A percentile compares a stretch with the other conserved stretches of the same genome.
phyloP scores from a whole-genome alignment of 331 rosid genomes.

The Quercus lobata region DNA sequence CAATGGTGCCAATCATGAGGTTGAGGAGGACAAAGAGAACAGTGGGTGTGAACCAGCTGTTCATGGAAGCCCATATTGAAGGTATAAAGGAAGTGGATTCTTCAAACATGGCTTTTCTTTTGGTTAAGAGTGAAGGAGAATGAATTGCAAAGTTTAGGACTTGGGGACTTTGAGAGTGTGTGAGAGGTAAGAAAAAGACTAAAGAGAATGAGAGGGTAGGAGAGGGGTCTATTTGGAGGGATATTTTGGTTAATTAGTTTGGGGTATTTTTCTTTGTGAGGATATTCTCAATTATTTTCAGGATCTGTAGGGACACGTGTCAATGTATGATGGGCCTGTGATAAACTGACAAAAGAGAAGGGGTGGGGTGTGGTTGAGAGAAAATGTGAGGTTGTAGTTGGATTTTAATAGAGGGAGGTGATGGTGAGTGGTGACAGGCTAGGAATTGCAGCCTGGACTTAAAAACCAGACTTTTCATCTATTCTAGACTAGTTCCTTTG shows the following conservation, averaged over 20 bases:
- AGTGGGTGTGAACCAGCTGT: slow-evolving; percentile 86
- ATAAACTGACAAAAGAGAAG: slow-evolving; percentile 21
- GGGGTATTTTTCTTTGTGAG: neutral
- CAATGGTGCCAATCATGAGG: slow-evolving; percentile 79
- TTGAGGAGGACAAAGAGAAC: slow-evolving; percentile 80
- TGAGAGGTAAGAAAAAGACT: neutral
- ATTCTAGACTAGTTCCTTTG: no score
- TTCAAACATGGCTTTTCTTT: slow-evolving; percentile 55
- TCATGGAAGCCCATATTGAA: slow-evolving; percentile 57
- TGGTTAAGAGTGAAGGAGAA: neutral
- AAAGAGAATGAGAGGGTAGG: neutral
- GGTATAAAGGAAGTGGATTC: slow-evolving; percentile 52
- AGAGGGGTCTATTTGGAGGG: neutral
- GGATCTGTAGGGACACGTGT: slow-evolving; percentile 39
- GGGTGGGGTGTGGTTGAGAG: neutral
- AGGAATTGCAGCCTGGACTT: no score
- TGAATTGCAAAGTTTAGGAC: neutral
- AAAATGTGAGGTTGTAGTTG: slow-evolving; percentile 5
- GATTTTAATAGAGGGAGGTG: no score
- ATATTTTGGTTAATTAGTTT: neutral
- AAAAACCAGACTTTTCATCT: no score
- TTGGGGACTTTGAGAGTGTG: neutral
- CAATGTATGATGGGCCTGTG: slow-evolving; percentile 13
- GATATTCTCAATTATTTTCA: neutral
- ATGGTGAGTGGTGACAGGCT: no score